A percentile compares a stretch with the other conserved stretches of the same genome.
phyloP scores from a whole-genome alignment of 805 yeast genomes.

The Teunomyces stri region DNA sequence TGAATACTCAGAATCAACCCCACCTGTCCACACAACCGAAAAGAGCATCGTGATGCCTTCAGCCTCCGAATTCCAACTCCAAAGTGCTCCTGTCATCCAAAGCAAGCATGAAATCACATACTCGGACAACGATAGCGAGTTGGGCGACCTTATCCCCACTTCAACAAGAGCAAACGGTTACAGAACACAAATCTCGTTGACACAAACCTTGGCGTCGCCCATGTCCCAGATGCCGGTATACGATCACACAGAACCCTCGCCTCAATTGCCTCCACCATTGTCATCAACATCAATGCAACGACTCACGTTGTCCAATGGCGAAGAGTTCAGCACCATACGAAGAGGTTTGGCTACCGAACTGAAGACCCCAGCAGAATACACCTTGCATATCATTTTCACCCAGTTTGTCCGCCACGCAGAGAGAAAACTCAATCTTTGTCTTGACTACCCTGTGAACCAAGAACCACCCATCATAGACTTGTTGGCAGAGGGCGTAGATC shows the following conservation, averaged over 20 bases:
- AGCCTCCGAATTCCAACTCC: conserved; percentile 12
- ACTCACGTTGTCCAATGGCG: conserved; percentile 30
- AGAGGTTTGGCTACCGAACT: conserved; percentile 49
- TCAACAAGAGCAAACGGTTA: background rate
- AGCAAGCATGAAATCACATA: conserved; percentile 8
- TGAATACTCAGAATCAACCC: conserved; percentile 2
- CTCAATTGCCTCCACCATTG: conserved; percentile 37
- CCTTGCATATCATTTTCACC: conserved; percentile 89
- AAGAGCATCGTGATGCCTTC: background rate
- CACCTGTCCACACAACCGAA: background rate
- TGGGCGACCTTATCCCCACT: background rate
- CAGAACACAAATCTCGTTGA: conserved; percentile 6
- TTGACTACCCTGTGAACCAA: conserved; percentile 58
- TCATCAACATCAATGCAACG: conserved; percentile 20
- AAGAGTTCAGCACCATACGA: conserved; percentile 32
- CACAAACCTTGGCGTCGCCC: conserved; percentile 23
- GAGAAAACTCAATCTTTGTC: conserved; percentile 71
- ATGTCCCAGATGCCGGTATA: conserved; percentile 12
- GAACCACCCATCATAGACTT: conserved; percentile 81
- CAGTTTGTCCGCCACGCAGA: conserved; percentile 95
- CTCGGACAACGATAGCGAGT: conserved; percentile 1
- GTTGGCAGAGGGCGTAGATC: conserved; percentile 82
- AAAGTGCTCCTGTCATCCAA: conserved; percentile 12
- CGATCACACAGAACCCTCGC: conserved; percentile 29
- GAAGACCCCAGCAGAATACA: conserved; percentile 82